phyloP scores from a whole-genome alignment of 2,329 filamentous ascomycete genomes.

The Macrophomina pseudophaseolina region DNA sequence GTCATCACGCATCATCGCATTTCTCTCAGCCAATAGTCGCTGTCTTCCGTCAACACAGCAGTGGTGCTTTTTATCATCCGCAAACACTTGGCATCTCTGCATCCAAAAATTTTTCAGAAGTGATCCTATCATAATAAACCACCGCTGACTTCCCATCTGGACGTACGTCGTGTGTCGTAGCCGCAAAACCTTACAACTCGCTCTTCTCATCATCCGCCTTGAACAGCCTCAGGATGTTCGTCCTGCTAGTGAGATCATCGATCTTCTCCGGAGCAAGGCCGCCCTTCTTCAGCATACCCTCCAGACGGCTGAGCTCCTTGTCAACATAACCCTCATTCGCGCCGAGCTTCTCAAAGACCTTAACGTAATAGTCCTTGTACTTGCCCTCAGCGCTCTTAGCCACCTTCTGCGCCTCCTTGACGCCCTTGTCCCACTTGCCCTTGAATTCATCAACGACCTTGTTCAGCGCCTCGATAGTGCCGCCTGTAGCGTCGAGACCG shows the following conservation, averaged over 20 bases:
- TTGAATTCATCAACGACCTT: slow-evolving; percentile 73
- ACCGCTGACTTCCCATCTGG: too few species aligned
- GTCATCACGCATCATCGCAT: slow-evolving; percentile 4
- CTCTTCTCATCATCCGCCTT: slow-evolving; percentile 66
- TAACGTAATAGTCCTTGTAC: slow-evolving; percentile 93
- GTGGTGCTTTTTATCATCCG: not conserved
- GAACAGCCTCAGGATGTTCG: slow-evolving; percentile 86
- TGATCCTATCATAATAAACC: not conserved
- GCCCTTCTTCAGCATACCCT: slow-evolving; percentile 83
- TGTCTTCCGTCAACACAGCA: not conserved
- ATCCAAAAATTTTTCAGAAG: not conserved
- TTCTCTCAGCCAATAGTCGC: not conserved
- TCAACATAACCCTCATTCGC: slow-evolving; percentile 77
- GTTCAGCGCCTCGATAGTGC: slow-evolving; percentile 82
- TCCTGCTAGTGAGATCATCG: slow-evolving; percentile 84
- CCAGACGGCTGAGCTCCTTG: slow-evolving; percentile 84
- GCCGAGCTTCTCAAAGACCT: slow-evolving; percentile 83
- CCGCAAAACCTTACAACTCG: slow-evolving; percentile 61
- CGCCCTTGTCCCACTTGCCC: slow-evolving; percentile 66
- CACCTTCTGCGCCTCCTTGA: slow-evolving; percentile 71
- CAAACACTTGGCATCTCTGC: too few species aligned
- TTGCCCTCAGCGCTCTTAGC: slow-evolving; percentile 64
- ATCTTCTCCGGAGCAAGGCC: slow-evolving; percentile 83
- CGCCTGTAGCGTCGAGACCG: slow-evolving; percentile 76
- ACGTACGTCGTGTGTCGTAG: not conserved